Base-by-base conservation (phyloP, 176 grass and related monocot species). In the Musa acuminata region DNA sequence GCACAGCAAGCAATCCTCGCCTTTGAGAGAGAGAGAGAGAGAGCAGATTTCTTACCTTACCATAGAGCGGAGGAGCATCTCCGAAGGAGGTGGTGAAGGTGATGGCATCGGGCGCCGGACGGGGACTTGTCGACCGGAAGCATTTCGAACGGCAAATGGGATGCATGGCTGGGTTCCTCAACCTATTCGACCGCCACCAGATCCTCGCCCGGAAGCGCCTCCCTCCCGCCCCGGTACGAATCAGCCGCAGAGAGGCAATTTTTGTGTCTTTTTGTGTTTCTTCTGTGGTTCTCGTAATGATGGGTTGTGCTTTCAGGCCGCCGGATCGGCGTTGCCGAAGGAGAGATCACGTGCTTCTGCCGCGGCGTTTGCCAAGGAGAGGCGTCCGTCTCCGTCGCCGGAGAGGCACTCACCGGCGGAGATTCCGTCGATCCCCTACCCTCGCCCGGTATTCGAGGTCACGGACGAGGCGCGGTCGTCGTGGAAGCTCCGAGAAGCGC, bases 121-220 rank as follows among this genome's bases (percentile, higher is more conserved):
- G 35, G 35, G 35, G 35, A 5, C 35, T 43, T 43, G 35, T 43
- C 35, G 35, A 43, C 35, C 35, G 35, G 35, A 43, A 43, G 35
- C 35, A 43, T 43, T 43, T 43, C 35, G 35, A 43, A 6, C 35
- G 35, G 35, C 35, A 43, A 21, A 82, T 82, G 72, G 80, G 80
- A 53, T 82, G 80, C 72, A 82, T 82, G 80, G 72, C 72, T 24
- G 80, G 80, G 20, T 76, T 82, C 72, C 75, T 82, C 62, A 69
- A 82, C 58, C 55, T 76, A 62, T 82, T 82, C 51, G 72, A 82
- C 19, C 80, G 62, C 43, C 67, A 55, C 62, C 67, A 76, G 72
- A 22, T 51, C 53, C 43, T 82, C 24, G 16, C 80, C 3, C 48
- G 70, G 20, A 76, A 74, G 64, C 55, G 75, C 11, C 78, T 74